phyloP scores from a whole-genome alignment of 768 basidiomycete genomes.

The Panus rudis region DNA sequence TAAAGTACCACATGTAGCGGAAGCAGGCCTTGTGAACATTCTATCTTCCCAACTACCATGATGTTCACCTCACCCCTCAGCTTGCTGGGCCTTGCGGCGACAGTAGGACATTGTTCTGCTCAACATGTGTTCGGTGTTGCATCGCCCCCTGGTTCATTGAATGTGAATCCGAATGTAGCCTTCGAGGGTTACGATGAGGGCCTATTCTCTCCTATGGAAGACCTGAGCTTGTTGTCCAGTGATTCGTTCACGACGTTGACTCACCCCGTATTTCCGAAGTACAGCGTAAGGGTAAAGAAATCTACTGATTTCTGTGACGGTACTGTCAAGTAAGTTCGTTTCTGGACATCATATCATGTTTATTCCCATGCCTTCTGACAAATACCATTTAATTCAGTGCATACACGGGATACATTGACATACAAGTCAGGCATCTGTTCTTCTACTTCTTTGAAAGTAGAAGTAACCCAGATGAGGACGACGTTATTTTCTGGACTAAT shows the following conservation, averaged over 20 bases:
- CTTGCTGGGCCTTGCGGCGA: no score
- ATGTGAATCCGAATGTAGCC: no score
- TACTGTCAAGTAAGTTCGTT: slow-evolving; percentile 39
- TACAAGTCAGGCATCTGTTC: slow-evolving; percentile 43
- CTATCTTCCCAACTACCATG: no score
- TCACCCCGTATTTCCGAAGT: slow-evolving; percentile 43
- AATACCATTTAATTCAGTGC: slow-evolving; percentile 37
- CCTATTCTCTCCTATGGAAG: slow-evolving; percentile 10
- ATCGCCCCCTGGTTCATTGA: no score
- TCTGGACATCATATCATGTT: not conserved
- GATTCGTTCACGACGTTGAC: slow-evolving; percentile 11
- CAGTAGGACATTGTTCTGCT: no score
- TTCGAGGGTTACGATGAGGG: slow-evolving; percentile 9
- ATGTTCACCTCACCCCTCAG: no score
- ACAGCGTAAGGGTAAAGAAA: slow-evolving; percentile 51
- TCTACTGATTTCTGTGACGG: slow-evolving; percentile 47
- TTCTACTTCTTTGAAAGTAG: slow-evolving; percentile 46
- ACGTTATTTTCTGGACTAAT: slow-evolving; percentile 30
- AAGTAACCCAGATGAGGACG: slow-evolving; percentile 24
- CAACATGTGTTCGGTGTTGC: no score
- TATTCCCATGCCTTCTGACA: not conserved
- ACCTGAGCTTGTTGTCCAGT: slow-evolving; percentile 13
- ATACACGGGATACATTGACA: slow-evolving; percentile 70
- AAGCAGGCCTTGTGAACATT: no score
- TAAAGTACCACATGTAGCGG: no score